These are phyloP conservation scores for Brassica balearica DNA, from an alignment of 441 rosid genomes.

Conservation along the genomic window DNA sequence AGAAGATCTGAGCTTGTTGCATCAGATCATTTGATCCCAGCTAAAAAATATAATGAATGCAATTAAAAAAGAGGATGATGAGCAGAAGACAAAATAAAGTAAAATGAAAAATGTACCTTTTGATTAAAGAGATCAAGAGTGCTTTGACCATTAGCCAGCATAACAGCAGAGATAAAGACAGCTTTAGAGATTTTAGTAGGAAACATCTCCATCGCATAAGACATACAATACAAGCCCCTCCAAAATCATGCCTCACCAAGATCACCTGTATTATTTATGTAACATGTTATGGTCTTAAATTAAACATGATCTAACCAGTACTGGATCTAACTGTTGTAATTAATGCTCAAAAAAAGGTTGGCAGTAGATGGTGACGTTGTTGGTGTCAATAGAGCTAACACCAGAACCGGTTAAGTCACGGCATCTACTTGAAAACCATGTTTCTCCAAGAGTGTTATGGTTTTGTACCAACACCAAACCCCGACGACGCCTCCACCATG, in stretches of 20 bases:
- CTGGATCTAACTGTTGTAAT: neutral
- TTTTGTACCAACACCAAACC: too few species aligned
- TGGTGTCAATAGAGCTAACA: conserved; percentile 73
- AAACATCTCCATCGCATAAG: conserved; percentile 55
- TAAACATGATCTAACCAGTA: neutral
- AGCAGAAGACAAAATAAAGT: too few species aligned
- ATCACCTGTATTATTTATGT: conserved; percentile 58
- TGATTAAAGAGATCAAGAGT: conserved; percentile 57
- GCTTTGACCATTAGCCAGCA: conserved; percentile 59
- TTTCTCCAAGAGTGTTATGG: conserved; percentile 84
- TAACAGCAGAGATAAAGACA: too few species aligned
- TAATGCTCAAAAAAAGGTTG: neutral
- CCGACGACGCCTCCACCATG: conserved; percentile 59
- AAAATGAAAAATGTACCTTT: too few species aligned
- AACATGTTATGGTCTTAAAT: neutral
- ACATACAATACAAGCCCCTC: conserved; percentile 72
- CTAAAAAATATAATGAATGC: too few species aligned
- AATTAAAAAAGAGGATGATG: too few species aligned
- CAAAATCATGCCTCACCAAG: conserved; percentile 93
- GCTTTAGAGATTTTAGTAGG: too few species aligned
- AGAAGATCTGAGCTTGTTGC: too few species aligned
- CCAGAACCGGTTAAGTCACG: conserved; percentile 92
- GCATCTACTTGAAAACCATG: conserved; percentile 84
- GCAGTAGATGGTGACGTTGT: conserved; percentile 64
- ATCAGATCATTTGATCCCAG: too few species aligned